Percentiles rank a stretch among this genome's conserved stretches.
These are phyloP conservation scores for Tylopilus plumbeoviolaceoides DNA, from an alignment of 768 basidiomycete species.

Conservation along the genomic window DNA sequence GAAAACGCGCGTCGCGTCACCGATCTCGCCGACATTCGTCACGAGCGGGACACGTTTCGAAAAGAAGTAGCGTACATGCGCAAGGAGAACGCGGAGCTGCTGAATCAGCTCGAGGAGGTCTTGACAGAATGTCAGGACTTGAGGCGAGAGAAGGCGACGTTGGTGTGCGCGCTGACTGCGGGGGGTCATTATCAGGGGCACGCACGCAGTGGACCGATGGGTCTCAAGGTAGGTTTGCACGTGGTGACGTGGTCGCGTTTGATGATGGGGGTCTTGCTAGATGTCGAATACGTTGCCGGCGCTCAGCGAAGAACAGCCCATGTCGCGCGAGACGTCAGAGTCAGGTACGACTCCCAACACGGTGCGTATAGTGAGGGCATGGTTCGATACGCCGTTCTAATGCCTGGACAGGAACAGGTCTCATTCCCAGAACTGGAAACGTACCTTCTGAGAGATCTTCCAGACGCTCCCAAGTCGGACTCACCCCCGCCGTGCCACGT, in stretches of 20 bases:
- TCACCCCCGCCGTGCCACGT: not conserved
- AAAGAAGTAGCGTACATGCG: constrained; percentile 19
- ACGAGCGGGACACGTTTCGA: constrained; percentile 24
- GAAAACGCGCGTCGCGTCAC: constrained; percentile 21
- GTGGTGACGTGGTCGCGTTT: too few relatives aligned
- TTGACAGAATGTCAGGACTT: too few relatives aligned
- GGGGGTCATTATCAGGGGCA: too few relatives aligned
- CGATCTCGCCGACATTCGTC: constrained; percentile 26
- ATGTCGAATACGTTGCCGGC: not conserved
- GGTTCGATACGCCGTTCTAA: not conserved
- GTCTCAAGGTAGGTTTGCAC: too few relatives aligned
- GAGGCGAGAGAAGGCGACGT: too few relatives aligned
- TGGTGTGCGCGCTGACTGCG: too few relatives aligned
- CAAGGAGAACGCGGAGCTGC: constrained; percentile 21
- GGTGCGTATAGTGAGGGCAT: not conserved
- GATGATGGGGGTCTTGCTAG: not conserved
- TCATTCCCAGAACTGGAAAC: not conserved
- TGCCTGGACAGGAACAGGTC: constrained; percentile 5
- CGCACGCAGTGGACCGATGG: too few relatives aligned
- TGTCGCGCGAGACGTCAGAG: not conserved
- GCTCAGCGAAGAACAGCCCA: constrained; percentile 4
- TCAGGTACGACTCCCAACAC: not conserved
- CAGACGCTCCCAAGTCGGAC: constrained; percentile 4
- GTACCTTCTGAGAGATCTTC: constrained; percentile 10
- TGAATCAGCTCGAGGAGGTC: constrained; percentile 18